Percentiles rank a stretch among this genome's conserved stretches.
Evolutionary conservation across 2,329 filamentous ascomycete species (phyloP).

Genomic region (Colletotrichum trifolii): DNA sequence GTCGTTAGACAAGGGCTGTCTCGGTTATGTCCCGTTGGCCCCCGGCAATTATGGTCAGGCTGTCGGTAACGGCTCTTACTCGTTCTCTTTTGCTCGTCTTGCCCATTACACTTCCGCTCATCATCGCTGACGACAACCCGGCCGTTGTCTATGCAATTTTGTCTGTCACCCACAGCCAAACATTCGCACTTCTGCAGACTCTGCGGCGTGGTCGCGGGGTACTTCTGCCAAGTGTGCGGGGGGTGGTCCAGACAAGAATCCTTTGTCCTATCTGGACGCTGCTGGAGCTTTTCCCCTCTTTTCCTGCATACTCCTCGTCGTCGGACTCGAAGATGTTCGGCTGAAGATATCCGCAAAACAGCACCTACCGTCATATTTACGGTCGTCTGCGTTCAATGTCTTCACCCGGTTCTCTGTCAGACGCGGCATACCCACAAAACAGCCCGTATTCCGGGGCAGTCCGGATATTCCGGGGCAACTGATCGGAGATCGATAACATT

Average conservation of each 20-base stretch:
- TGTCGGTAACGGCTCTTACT: too few species aligned
- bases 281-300: constrained; percentile 49
- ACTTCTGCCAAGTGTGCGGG: constrained; percentile 27
- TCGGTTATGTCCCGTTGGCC: too few species aligned
- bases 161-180: too few species aligned
- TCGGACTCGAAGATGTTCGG: constrained; percentile 57
- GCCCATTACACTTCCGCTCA: too few species aligned
- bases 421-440: constrained; percentile 30
- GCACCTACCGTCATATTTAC: constrained; percentile 49
- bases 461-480: constrained; percentile 40
- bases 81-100: too few species aligned
- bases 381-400: constrained; percentile 43
- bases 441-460: constrained; percentile 49
- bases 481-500: constrained; percentile 45
- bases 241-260: constrained; percentile 37
- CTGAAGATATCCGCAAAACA: constrained; percentile 54
- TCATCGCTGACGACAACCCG: too few species aligned
- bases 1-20: too few species aligned
- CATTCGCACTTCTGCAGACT: constrained; percentile 23
- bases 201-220: constrained; percentile 33
- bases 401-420: constrained; percentile 42
- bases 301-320: constrained; percentile 56
- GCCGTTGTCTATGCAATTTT: too few species aligned
- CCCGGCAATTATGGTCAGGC: too few species aligned
- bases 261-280: constrained; percentile 32